Evolutionary conservation across 495 filamentous ascomycete species (phyloP), one percentile per base, ranked within the genome.

Genomic region (Astrothelium macrocarpum): DNA sequence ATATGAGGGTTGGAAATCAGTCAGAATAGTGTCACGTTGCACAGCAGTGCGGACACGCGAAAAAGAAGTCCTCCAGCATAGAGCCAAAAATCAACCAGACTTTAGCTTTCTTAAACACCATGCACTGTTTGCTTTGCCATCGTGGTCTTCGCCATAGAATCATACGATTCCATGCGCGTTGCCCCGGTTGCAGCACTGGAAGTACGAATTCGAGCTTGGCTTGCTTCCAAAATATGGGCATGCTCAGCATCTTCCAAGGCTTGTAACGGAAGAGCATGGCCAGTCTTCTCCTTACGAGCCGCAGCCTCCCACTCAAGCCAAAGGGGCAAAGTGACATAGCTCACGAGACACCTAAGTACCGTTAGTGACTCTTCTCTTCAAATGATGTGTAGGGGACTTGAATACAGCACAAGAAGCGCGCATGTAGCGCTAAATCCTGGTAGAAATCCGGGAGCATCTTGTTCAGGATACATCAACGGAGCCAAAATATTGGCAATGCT

Each of bases 1-100:
- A 74, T 75, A 20, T 75, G 53, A 68, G 5, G 26, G 60, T 62
- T 63, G 32, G 28, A n/a, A n/a, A n/a, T n/a, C n/a, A n/a, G n/a
- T n/a, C n/a, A n/a, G n/a, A n/a, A n/a, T n/a, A n/a, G n/a, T n/a
- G n/a, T n/a, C n/a, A n/a, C n/a, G n/a, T n/a, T n/a, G n/a, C n/a
- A n/a, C n/a, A n/a, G n/a, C n/a, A n/a, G n/a, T n/a, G n/a, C n/a
- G n/a, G n/a, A n/a, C n/a, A n/a, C n/a, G n/a, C n/a, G n/a, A n/a
- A n/a, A n/a, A n/a, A n/a, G n/a, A n/a, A n/a, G n/a, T n/a, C n/a
- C n/a, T n/a, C n/a, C n/a, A n/a, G n/a, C n/a, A n/a, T n/a, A n/a
- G n/a, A n/a, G n/a, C n/a, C n/a, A n/a, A n/a, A n/a, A n/a, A n/a
- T n/a, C n/a, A n/a, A n/a, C n/a, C n/a, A n/a, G n/a, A n/a, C n/a